Percentiles rank a stretch among this genome's conserved stretches.
Conservation (phyloP, 495 filamentous ascomycete species). For the Margaritispora aquatica region DNA sequence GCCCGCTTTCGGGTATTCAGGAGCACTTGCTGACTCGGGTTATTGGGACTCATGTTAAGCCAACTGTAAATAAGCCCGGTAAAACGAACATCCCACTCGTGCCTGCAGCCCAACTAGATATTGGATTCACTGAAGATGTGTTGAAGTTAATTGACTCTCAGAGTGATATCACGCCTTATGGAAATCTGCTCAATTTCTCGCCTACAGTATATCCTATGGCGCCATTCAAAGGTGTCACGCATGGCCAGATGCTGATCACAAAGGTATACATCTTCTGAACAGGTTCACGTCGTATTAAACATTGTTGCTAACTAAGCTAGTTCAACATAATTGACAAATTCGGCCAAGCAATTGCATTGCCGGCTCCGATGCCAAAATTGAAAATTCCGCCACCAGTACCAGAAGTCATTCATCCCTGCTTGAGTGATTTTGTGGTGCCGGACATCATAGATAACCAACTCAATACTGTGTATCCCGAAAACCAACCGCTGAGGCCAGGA, state of each 20-base stretch:
- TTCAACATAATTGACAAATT: constrained; percentile 52
- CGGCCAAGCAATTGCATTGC: constrained; percentile 33
- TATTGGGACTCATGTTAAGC: constrained; percentile 41
- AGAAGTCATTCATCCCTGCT: constrained; percentile 32
- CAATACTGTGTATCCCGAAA: neutral
- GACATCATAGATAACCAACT: neutral
- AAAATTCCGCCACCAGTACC: constrained; percentile 1
- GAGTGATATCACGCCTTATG: constrained; percentile 10
- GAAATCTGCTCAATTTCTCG: neutral
- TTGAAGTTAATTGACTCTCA: neutral
- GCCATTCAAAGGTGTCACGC: constrained; percentile 39
- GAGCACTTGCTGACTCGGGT: constrained; percentile 35
- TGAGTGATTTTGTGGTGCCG: neutral
- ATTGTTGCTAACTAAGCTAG: too few relatives aligned
- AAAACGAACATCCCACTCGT: neutral
- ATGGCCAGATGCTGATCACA: constrained; percentile 40
- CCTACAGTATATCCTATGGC: neutral
- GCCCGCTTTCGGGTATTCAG: constrained; percentile 36
- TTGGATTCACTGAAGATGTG: neutral
- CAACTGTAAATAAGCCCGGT: constrained; percentile 19
- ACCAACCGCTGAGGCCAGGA: constrained; percentile 2
- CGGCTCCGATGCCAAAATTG: constrained; percentile 10
- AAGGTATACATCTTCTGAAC: too few relatives aligned
- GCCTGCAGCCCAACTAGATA: neutral
- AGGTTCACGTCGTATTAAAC: too few relatives aligned